These are phyloP conservation scores for Ceratocystis cubensis DNA, from an alignment of 2,329 filamentous ascomycete genomes.

Conservation along the genomic window DNA sequence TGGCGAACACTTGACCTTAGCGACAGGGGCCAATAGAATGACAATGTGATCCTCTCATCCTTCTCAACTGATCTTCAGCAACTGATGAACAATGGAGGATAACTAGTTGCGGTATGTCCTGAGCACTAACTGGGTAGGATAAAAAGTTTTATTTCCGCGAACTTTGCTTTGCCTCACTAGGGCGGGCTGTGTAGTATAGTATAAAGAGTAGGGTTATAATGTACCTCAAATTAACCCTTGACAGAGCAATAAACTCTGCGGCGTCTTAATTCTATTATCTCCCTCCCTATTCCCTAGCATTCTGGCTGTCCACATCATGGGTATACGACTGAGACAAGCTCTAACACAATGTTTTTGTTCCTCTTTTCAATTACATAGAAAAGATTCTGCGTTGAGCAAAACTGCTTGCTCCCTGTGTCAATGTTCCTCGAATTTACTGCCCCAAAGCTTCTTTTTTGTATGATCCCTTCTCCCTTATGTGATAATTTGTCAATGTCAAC, in stretches of 20 bases:
- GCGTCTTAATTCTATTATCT: background rate
- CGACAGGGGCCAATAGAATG: constrained; percentile 1
- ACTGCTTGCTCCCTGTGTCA: background rate
- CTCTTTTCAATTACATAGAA: background rate
- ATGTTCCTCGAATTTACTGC: background rate
- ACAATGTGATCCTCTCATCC: constrained; percentile 7
- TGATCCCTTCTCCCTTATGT: background rate
- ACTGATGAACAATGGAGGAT: background rate
- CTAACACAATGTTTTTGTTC: background rate
- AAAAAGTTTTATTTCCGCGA: no score
- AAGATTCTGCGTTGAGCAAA: background rate
- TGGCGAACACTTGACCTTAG: background rate
- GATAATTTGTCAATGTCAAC: background rate
- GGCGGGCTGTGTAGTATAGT: no score
- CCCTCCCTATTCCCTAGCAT: background rate
- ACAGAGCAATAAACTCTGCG: background rate
- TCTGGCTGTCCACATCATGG: background rate
- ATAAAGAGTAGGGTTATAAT: background rate
- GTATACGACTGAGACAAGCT: background rate
- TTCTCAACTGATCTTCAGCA: background rate
- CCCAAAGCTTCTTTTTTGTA: background rate
- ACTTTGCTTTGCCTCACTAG: no score
- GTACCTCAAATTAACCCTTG: background rate
- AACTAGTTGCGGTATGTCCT: background rate
- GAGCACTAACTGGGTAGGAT: background rate